phyloP scores from a whole-genome alignment of 2,329 filamentous ascomycete species.

The Exophiala oligosperma region DNA sequence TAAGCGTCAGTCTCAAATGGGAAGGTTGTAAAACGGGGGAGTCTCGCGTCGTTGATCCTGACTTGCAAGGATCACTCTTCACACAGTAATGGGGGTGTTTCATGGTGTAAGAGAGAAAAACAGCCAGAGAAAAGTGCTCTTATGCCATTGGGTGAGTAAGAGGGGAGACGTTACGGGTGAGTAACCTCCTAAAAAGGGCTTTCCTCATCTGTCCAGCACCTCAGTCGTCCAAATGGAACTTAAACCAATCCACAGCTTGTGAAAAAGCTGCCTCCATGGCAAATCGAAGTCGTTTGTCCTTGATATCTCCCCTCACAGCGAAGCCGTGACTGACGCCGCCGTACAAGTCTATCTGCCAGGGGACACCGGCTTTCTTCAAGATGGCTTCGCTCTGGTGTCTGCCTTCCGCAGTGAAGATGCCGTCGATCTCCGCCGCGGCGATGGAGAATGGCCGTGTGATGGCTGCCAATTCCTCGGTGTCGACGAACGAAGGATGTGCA shows the following conservation, averaged over 20 bases:
- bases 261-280: conserved; percentile 78
- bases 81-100: not conserved
- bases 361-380: conserved; percentile 54
- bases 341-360: conserved; percentile 76
- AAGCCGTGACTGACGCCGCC: conserved; percentile 73
- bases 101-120: not conserved
- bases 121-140: not conserved
- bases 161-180: no score
- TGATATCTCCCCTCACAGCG: conserved; percentile 64
- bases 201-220: no score
- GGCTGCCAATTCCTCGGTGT: conserved; percentile 62
- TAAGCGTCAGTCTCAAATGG: not conserved
- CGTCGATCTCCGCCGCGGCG: conserved; percentile 61
- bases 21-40: not conserved
- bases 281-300: conserved; percentile 59
- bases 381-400: conserved; percentile 65
- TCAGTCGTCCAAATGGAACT: conserved; percentile 47
- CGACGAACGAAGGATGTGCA: conserved; percentile 76
- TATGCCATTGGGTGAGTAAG: no score
- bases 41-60: not conserved
- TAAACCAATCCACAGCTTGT: conserved; percentile 77
- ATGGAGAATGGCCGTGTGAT: conserved; percentile 68
- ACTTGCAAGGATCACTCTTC: no score
- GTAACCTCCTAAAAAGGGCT: no score
- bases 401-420: conserved; percentile 62